These are phyloP conservation scores for Metschnikowia peoriensis DNA, from an alignment of 805 yeast species.

Conservation along the genomic window DNA sequence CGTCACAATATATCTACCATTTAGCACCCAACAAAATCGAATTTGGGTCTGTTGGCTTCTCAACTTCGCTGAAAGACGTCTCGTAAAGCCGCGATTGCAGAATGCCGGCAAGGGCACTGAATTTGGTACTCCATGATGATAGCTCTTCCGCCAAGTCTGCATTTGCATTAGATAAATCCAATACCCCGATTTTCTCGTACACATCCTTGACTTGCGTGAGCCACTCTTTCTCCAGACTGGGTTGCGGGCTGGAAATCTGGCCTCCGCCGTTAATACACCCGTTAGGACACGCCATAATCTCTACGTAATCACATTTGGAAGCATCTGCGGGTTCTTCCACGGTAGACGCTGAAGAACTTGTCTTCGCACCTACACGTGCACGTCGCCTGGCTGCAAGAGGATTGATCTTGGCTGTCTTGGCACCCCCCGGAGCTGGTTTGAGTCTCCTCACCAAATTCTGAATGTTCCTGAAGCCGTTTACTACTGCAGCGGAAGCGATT, in stretches of 20 bases:
- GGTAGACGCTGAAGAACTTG: conserved; percentile 2
- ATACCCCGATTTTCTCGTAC: conserved; percentile 32
- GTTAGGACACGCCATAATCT: conserved; percentile 97
- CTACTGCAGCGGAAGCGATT: conserved; percentile 56
- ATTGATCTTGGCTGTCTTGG: conserved; percentile 21
- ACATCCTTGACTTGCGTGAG: conserved; percentile 31
- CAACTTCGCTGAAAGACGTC: conserved; percentile 51
- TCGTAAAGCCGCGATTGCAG: conserved; percentile 37
- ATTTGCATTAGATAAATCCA: conserved; percentile 14
- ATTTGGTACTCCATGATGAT: conserved; percentile 33
- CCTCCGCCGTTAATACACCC: conserved; percentile 99
- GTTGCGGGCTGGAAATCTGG: conserved; percentile 56
- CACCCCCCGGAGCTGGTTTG: conserved; percentile 38
- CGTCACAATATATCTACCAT: conserved; percentile 40
- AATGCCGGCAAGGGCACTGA: conserved; percentile 30
- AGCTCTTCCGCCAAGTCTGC: conserved; percentile 18
- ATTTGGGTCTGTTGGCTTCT: conserved; percentile 48
- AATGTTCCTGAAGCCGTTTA: conserved; percentile 91
- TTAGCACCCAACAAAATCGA: conserved; percentile 52
- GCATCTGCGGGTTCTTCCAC: conserved; percentile 52
- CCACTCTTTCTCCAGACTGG: conserved; percentile 44
- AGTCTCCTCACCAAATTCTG: conserved; percentile 89
- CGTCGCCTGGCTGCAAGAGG: conserved; percentile 46
- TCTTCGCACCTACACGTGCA: conserved; percentile 30
- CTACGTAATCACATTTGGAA: conserved; percentile 72